Evolutionary conservation across 75 land plant genomes (phyloP), one percentile per base, ranked within the genome.

Genomic region (Selaginella moellendorffii): DNA sequence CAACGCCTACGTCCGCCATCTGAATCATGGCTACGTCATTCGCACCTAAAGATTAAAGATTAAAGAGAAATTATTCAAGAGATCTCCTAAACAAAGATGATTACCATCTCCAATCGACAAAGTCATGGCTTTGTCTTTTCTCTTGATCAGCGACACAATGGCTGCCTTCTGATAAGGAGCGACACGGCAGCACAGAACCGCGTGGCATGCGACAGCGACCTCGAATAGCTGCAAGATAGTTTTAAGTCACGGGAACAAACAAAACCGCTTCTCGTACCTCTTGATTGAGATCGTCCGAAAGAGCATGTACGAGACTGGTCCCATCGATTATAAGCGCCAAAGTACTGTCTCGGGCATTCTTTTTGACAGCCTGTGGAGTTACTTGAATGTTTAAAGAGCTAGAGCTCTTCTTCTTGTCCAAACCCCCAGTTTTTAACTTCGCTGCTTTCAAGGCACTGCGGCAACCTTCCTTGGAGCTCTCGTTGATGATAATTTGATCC

Each of bases 21-120:
- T 90, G 91, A 19, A 95, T 86, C 99, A 90, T 95, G 1, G 97
- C 83, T 22, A 95, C 99, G 71, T 95, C 91, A 77, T 95, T 95
- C 56, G 99, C 99, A 69, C 96, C 98, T 92, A 68, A 2, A 26
- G 12, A 25, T 25, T 54, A 22, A 36, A 5, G 5, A 14, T 5
- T 14, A 36, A 5, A 5, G 14, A 36, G 46, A 36, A 36, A 36
- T 36, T 5, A 36, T 36, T 5, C 14, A 36, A 36, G 14, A 36
- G 46, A n/a, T n/a, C n/a, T n/a, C n/a, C n/a, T n/a, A n/a, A n/a
- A n/a, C n/a, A n/a, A n/a, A n/a, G n/a, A n/a, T n/a, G n/a, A n/a
- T n/a, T 66, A 75, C 77, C 77, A 64, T 75, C 77, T 53, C 77
- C 77, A 59, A 75, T 71, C 26, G 77, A 73, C 60, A 75, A 51